Base-by-base conservation (phyloP, 441 rosid genomes). In the Populus hybrid region DNA sequence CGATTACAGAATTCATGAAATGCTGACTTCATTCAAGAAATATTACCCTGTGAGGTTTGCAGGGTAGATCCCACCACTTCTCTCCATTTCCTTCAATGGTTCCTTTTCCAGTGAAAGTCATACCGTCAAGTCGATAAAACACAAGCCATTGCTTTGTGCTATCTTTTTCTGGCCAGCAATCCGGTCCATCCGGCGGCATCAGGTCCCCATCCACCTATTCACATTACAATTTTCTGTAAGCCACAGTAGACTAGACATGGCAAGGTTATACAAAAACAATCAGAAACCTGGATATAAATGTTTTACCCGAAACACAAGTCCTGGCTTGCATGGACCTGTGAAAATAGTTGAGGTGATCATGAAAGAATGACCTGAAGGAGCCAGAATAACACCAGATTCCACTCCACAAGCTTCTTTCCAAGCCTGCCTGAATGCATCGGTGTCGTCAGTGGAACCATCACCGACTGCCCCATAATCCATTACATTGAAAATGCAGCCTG, bases 61-160 rank as follows among this genome's bases (percentile, higher is more conserved):
- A 94, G 72, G 99, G 99, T 42, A 95, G 88, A 50, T 95, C 98
- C 99, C 99, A 95, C 99, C 99, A 95, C 61, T 91, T 85, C 83
- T 88, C 93, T 72, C 99, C 99, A 75, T 95, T 95, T 71, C 99
- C 99, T 90, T 95, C 97, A 46, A 95, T 86, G 78, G 93, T 90
- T 66, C 99, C 98, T 70, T 79, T 83, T 3, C 99, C 99, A 1
- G 92, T 83, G 80, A 95, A 84, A n/a, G 86, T 91, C 85, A 95
- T 71, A 42, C 81, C 78, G 11, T 90, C 79, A 2, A 95, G 91
- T 71, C 89, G 83, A 72, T 95, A 95, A 84, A 95, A 95, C 74
- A 95, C 94, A 1, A 95, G 91, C 99, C 99, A 95, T 75, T 95
- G 99, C 59, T 78, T 89, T 36, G 66, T 83, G 81, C 95, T 93